phyloP scores from a whole-genome alignment of 2,329 filamentous ascomycete genomes.

The Emergomyces orientalis region DNA sequence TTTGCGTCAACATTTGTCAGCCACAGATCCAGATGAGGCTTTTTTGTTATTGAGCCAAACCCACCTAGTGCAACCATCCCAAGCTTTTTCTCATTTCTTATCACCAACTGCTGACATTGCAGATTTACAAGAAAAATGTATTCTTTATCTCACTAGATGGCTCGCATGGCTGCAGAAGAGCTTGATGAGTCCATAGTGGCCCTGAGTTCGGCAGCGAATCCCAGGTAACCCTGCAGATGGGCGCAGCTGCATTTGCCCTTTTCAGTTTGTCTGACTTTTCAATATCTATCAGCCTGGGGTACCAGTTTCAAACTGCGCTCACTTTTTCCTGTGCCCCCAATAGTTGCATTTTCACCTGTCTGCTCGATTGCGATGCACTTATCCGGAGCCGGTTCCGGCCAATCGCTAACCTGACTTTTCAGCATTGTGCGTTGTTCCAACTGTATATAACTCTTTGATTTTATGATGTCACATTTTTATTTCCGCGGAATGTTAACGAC shows the following conservation, averaged over 20 bases:
- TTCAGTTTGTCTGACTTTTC: background rate
- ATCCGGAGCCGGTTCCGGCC: background rate
- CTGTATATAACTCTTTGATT: background rate
- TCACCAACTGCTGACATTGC: slow-evolving; percentile 46
- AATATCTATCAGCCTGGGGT: background rate
- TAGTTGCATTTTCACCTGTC: background rate
- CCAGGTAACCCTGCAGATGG: too few relatives aligned
- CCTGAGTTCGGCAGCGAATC: background rate
- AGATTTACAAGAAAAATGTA: background rate
- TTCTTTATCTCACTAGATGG: background rate
- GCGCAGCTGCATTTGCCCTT: background rate
- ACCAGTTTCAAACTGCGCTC: background rate
- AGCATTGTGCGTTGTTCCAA: background rate
- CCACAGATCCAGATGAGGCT: background rate
- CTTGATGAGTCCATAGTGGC: background rate
- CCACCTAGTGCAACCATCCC: slow-evolving; percentile 77
- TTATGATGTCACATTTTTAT: background rate
- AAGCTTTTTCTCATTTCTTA: slow-evolving; percentile 56
- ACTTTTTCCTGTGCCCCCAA: background rate
- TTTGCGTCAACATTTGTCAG: background rate
- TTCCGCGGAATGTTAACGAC: background rate
- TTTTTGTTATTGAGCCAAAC: slow-evolving; percentile 25
- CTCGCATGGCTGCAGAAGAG: background rate
- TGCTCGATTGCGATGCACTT: background rate
- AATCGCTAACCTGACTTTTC: background rate